Evolutionary conservation across 2,329 filamentous ascomycete species (phyloP).

Genomic region (Aspergillus sp.): DNA sequence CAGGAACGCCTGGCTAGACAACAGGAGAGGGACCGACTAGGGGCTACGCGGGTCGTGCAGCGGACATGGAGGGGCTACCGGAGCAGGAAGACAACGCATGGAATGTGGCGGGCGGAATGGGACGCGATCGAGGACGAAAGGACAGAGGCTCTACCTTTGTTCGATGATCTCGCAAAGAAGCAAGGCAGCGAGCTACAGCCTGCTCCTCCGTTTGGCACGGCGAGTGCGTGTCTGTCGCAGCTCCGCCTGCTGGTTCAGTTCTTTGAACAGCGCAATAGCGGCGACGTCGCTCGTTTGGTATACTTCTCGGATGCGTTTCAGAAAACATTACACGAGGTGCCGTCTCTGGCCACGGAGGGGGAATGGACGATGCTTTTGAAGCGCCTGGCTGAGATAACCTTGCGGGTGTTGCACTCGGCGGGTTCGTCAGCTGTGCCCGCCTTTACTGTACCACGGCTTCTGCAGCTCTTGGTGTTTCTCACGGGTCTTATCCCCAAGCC

Average conservation of each 20-base stretch:
- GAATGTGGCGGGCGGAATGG: constrained; percentile 60
- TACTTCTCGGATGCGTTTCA: constrained; percentile 46
- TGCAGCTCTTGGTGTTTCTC: constrained; percentile 38
- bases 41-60: constrained; percentile 74
- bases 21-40: constrained; percentile 73
- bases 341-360: constrained; percentile 38
- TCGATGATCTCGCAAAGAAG: constrained; percentile 38
- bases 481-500: constrained; percentile 40
- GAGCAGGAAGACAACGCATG: constrained; percentile 59
- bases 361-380: constrained; percentile 43
- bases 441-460: constrained; percentile 30
- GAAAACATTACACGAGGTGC: constrained; percentile 36
- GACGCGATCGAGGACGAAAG: constrained; percentile 57
- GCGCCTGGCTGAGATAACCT: constrained; percentile 37
- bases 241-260: constrained; percentile 69
- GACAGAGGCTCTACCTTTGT: constrained; percentile 25
- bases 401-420: constrained; percentile 34
- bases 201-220: constrained; percentile 33
- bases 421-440: constrained; percentile 18
- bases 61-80: constrained; percentile 77
- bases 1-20: constrained; percentile 80
- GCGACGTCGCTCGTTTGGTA: constrained; percentile 42
- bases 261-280: constrained; percentile 52
- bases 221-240: constrained; percentile 47
- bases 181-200: constrained; percentile 51